Base-by-base conservation (phyloP, 78 protist species). In the Abeoforma whisleri region DNA sequence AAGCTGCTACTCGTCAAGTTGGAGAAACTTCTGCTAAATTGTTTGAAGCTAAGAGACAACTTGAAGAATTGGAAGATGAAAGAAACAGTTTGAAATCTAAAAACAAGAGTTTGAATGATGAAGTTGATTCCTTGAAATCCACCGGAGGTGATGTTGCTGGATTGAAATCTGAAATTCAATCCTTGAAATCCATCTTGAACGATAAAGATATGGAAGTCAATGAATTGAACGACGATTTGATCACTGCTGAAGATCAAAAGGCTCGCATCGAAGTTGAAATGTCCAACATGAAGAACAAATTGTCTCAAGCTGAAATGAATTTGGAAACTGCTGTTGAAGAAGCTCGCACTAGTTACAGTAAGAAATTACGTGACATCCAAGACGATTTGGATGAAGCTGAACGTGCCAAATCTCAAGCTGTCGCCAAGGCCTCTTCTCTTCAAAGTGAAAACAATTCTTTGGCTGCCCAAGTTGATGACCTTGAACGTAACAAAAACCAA, bases 311-410 rank as follows among this genome's bases (percentile, higher is more conserved):
- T 32, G 36, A 19, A 23, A 22, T 5, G 28, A 77, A 25, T 31
- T 1, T 34, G 16, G 85, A 68, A 38, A 84, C 40, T 68, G 25
- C 22, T 72, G 34, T 23, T 1, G 86, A 77, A 32, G 84, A 87
- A 39, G 80, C 8, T 32, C 83, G 76, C 70, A 57, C 71, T 62
- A 16, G 22, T 28, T 69, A 73, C 39, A 16, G 37, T 57, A 68
- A 71, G 33, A 76, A 79, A 77, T n/a, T 87, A 19, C 86, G 80
- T 57, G 84, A 62, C 35, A 22, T 77, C 40, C 83, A 87, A 40
- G 89, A 87, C 74, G 76, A 77, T 69, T 85, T 87, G 5, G 89
- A 87, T 68, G 68, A 57, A 31, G 89, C 73, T 84, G 76, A 77
- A 57, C 84, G 84, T 33, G 8, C 36, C 35, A 40, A 70, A 68